Conservation (phyloP, 139 green algal genomes). For the Volvox reticuliferus region DNA sequence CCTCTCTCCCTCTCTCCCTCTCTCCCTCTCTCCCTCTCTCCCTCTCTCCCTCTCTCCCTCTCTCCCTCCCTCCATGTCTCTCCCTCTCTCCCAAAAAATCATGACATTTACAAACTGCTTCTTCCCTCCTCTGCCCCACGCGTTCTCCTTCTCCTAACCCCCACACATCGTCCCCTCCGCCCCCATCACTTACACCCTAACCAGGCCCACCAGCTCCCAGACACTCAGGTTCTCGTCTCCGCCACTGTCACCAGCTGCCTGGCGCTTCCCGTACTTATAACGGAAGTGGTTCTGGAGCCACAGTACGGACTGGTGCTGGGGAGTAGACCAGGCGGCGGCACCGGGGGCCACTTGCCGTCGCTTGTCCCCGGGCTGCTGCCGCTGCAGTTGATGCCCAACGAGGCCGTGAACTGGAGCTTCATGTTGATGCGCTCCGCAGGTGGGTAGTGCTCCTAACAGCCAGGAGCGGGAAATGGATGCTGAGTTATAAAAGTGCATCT, state of each 20-base stretch:
- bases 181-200: not conserved
- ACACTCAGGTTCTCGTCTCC: slow-evolving; percentile 24
- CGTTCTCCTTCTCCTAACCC: not conserved
- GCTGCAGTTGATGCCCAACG: slow-evolving; percentile 2
- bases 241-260: not conserved
- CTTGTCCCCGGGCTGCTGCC: slow-evolving; percentile 15
- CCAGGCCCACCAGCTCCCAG: slow-evolving; percentile 38
- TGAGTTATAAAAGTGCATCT: too few species aligned
- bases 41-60: too few species aligned
- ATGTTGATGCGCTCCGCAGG: not conserved
- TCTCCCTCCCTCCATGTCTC: not conserved
- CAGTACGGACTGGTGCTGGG: slow-evolving; percentile 25
- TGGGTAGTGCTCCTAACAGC: too few species aligned
- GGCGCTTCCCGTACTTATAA: not conserved
- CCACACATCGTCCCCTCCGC: too few species aligned
- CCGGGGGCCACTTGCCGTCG: not conserved
- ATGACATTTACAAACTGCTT: too few species aligned
- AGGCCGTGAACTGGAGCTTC: not conserved
- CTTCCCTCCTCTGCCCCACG: not conserved
- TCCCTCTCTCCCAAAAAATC: too few species aligned
- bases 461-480: too few species aligned
- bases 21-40: too few species aligned
- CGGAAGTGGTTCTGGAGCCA: slow-evolving; percentile 33
- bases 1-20: too few species aligned
- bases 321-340: too few species aligned